Evolutionary conservation across 768 basidiomycete species (phyloP), one percentile per base, ranked within the genome.

Genomic region (Guyanaporus albipodus): DNA sequence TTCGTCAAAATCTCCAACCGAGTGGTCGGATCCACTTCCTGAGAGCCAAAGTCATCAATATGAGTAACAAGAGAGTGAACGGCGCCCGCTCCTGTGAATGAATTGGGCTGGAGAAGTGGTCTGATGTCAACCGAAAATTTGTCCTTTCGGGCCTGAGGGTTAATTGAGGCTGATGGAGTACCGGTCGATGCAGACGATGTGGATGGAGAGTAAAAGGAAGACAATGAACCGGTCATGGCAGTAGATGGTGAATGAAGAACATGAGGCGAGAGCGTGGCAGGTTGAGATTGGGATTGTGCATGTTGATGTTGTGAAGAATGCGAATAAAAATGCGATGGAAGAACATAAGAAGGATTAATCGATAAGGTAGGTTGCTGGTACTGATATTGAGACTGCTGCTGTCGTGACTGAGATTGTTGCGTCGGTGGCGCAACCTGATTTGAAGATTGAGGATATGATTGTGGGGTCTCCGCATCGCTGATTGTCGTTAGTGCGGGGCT

Each of bases 1-100:
- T 82, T 84, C 15, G 83, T 85, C 45, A 92, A 67, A 43, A 91
- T 83, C 61, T 91, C 87, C 44, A 85, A 60, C 6, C 90, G 82
- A 17, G 75, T 75, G n/a, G 68, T 49, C 6, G 77, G 68, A 45
- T 88, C 84, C 19, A 88, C 80, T 21, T 88, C 84, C 38, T 72
- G 60, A 15, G 76, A 66, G 26, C 86, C 83, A 61, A 74, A 85
- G 36, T 81, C 75, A 33, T 70, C 71, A 29, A 91, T 76, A 31
- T 70, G 71, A 24, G 70, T 69, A 19, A 82, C 79, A 31, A 91
- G 72, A n/a, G 74, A 69, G 35, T 67, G 67, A 14, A 91, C 87
- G 2, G 85, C 82, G 33, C 77, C 76, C 21, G 83, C 85, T 21
- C 86, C 83, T 27, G 79, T 77, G 64, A 89, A 87, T 1, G 77